Evolutionary conservation across 2,329 filamentous ascomycete genomes (phyloP).

Genomic region (Phialophora macrospora): DNA sequence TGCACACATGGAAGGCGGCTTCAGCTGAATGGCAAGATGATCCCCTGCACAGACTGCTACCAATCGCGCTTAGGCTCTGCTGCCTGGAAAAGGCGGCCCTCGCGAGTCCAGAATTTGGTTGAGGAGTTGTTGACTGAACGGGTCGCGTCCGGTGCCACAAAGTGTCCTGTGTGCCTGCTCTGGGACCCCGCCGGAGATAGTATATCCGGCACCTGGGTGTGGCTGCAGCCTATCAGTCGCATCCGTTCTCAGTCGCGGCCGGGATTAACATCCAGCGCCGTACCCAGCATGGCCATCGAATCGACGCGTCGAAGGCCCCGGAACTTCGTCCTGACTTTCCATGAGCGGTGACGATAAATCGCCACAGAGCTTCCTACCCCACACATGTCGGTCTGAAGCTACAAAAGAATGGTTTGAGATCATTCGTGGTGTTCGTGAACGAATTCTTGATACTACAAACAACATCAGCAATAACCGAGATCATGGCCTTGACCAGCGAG

Average conservation of each 20-base stretch:
- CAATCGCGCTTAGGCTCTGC: background rate
- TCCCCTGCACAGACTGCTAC: background rate
- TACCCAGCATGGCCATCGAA: background rate
- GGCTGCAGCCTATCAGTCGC: too few species aligned
- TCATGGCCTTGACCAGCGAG: slow-evolving; percentile 7
- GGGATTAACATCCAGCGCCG: background rate
- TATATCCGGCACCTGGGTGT: background rate
- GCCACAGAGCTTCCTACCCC: background rate
- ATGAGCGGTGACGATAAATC: slow-evolving; percentile 8
- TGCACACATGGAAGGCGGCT: too few species aligned
- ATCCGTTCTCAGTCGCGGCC: too few species aligned
- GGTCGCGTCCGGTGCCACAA: background rate
- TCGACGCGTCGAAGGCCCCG: background rate
- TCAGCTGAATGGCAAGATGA: too few species aligned
- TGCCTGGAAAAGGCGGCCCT: too few species aligned
- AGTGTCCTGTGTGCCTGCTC: background rate
- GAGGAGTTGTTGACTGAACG: background rate
- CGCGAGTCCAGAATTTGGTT: background rate
- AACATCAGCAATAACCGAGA: background rate
- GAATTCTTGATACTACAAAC: background rate
- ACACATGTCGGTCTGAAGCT: background rate
- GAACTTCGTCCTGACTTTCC: background rate
- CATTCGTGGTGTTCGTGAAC: slow-evolving; percentile 2
- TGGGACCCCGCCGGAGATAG: background rate
- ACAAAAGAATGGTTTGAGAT: slow-evolving; percentile 3